These are phyloP conservation scores for Aspergillus bombycis DNA, from an alignment of 2,329 filamentous ascomycete genomes.

Conservation along the genomic window DNA sequence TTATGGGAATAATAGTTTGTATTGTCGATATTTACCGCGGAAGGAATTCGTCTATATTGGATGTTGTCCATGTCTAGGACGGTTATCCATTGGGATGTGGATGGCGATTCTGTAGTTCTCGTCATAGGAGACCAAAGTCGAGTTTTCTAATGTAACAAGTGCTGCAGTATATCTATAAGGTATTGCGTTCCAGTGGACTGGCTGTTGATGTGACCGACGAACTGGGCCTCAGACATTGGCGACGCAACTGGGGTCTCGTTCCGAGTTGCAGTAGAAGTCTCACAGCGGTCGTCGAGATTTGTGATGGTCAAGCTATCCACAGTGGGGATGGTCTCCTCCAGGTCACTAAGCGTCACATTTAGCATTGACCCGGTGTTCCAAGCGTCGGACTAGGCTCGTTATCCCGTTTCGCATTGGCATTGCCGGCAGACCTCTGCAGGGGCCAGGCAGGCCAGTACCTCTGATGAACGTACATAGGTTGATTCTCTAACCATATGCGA, in stretches of 20 bases:
- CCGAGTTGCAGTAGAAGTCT: background rate
- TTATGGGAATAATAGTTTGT: too few species aligned
- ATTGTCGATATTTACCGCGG: too few species aligned
- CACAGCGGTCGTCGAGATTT: background rate
- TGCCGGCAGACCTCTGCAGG: background rate
- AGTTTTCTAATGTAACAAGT: too few species aligned
- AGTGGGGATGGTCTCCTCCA: background rate
- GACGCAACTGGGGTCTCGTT: background rate
- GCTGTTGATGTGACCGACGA: background rate
- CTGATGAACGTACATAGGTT: background rate
- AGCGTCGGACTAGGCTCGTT: too few species aligned
- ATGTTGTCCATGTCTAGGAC: too few species aligned
- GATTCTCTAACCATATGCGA: background rate
- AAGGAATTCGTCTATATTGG: too few species aligned
- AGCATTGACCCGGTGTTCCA: background rate
- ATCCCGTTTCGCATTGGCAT: background rate
- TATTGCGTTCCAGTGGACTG: background rate
- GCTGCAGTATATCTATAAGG: too few species aligned
- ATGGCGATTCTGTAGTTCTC: too few species aligned
- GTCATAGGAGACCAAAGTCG: too few species aligned
- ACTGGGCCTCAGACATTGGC: background rate
- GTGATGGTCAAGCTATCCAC: background rate
- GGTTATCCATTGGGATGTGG: too few species aligned
- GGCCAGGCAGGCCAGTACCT: background rate
- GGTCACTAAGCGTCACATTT: background rate